A percentile compares a stretch with the other conserved stretches of the same genome.
Evolutionary conservation across 2,329 filamentous ascomycete species (phyloP).

Genomic region (Colletotrichum melonis): DNA sequence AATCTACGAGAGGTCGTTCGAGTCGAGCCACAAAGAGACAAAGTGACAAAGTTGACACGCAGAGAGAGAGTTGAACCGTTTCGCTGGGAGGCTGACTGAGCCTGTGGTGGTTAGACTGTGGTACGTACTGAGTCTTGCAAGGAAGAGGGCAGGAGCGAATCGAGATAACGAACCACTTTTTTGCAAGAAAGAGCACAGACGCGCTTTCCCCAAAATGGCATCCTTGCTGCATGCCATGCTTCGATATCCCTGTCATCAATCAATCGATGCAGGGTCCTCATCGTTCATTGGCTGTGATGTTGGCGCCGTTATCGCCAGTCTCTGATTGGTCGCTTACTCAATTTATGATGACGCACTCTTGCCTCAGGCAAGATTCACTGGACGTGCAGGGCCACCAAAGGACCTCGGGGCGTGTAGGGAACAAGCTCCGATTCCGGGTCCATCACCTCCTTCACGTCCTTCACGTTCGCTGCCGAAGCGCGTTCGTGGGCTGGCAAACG

Average conservation of each 20-base stretch:
- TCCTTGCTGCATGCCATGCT: conserved; percentile 28
- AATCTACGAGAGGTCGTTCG: not conserved
- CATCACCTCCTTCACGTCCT: not conserved
- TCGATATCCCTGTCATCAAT: conserved; percentile 23
- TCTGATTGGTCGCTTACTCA: not conserved
- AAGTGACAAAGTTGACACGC: not conserved
- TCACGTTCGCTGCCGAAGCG: not conserved
- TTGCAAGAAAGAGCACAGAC: conserved; percentile 22
- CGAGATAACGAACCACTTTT: conserved; percentile 25
- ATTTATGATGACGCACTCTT: not conserved
- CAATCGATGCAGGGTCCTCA: conserved; percentile 30
- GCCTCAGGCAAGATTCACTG: conserved; percentile 2
- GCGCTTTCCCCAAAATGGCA: conserved; percentile 8
- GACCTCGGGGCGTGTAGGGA: not conserved
- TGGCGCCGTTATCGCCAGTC: conserved; percentile 6
- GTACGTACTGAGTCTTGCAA: not conserved
- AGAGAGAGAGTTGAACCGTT: not conserved
- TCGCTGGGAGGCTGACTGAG: not conserved
- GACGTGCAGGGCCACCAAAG: not conserved
- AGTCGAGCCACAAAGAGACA: not conserved
- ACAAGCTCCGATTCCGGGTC: not conserved
- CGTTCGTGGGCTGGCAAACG: not conserved
- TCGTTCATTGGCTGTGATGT: conserved; percentile 1
- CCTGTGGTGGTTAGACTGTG: not conserved
- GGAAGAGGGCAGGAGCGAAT: conserved; percentile 21